Conservation (phyloP, 495 filamentous ascomycete species). For the Arthonia radiata region DNA sequence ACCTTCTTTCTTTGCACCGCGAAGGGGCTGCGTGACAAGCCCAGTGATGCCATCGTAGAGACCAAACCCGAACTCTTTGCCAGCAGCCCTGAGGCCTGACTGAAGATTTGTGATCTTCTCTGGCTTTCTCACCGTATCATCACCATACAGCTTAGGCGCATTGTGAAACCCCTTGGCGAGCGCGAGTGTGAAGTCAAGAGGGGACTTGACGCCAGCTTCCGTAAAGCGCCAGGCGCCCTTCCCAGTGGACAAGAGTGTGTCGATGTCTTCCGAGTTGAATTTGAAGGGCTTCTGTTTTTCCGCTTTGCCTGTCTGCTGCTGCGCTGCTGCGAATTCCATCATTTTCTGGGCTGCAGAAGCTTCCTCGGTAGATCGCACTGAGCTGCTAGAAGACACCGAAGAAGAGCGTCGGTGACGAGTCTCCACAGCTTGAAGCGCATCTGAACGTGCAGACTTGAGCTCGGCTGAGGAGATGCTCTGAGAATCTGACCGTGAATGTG, state of each 20-base stretch:
- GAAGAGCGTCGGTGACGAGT: too few species aligned
- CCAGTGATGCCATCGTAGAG: conserved; percentile 50
- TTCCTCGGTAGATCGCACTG: too few species aligned
- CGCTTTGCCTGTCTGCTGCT: too few species aligned
- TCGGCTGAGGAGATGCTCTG: too few species aligned
- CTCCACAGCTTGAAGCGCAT: too few species aligned
- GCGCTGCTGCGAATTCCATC: too few species aligned
- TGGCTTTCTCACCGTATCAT: conserved; percentile 38
- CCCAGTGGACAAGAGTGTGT: conserved; percentile 31
- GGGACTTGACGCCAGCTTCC: conserved; percentile 42
- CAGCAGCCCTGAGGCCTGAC: conserved; percentile 39
- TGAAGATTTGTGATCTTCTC: conserved; percentile 47
- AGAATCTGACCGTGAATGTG: too few species aligned
- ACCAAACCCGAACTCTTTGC: conserved; percentile 40
- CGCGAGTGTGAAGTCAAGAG: conserved; percentile 56
- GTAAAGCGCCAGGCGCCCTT: conserved; percentile 44
- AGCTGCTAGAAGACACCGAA: too few species aligned
- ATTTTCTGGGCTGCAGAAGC: too few species aligned
- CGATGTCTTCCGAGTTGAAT: too few species aligned
- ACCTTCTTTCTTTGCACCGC: conserved; percentile 44
- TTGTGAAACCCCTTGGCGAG: conserved; percentile 73
- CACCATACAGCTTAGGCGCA: conserved; percentile 53
- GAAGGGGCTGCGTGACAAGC: conserved; percentile 40
- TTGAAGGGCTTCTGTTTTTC: too few species aligned
- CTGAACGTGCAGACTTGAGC: too few species aligned